A percentile compares a stretch with the other conserved stretches of the same genome.
Conservation (phyloP, 148 eudicot genomes). For the Selenicereus undatus region DNA sequence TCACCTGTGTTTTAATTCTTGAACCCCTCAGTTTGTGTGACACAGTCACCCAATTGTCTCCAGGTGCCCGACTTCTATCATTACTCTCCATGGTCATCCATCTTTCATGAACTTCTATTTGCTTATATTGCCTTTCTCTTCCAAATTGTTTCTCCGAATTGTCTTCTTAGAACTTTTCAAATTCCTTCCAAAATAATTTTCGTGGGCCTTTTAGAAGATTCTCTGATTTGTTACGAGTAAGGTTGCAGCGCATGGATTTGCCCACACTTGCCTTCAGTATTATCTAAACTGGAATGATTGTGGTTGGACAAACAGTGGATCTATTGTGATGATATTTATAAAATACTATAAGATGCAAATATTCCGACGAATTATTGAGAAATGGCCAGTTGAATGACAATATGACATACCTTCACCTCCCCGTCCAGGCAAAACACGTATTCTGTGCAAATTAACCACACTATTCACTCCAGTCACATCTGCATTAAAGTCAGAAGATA, state of each 20-base stretch:
- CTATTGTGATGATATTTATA: neutral
- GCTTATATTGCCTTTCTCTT: neutral
- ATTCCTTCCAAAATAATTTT: too few relatives aligned
- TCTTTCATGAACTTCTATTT: neutral
- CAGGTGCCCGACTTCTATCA: too few relatives aligned
- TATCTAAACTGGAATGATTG: neutral
- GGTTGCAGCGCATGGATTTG: neutral
- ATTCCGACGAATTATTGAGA: neutral
- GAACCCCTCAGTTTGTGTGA: too few relatives aligned
- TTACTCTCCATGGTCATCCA: neutral
- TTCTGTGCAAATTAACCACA: neutral
- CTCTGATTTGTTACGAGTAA: neutral
- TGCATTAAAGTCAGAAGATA: neutral
- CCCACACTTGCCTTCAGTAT: neutral
- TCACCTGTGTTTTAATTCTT: too few relatives aligned
- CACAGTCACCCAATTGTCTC: too few relatives aligned
- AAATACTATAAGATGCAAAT: neutral
- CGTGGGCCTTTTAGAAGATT: too few relatives aligned
- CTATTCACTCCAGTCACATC: neutral
- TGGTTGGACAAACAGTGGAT: neutral
- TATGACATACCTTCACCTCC: neutral
- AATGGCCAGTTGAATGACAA: neutral
- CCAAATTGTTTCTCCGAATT: too few relatives aligned
- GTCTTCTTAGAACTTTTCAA: too few relatives aligned
- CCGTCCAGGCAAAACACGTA: neutral